Conservation (phyloP, 2,329 filamentous ascomycete genomes). For the Fragosphaeria purpurea region DNA sequence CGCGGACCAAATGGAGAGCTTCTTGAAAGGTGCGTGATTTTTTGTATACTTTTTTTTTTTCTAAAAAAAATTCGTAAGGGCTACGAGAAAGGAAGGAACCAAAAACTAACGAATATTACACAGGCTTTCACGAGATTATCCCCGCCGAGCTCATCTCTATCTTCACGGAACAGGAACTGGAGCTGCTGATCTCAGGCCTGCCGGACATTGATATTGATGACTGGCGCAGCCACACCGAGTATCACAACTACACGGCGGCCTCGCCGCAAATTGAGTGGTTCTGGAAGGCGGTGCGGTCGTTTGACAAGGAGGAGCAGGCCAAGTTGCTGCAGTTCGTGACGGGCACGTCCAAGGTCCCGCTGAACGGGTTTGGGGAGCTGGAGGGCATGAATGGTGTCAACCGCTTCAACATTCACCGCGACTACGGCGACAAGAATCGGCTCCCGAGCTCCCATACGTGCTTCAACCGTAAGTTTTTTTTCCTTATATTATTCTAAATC, state of each 20-base stretch:
- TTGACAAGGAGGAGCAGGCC: conserved; percentile 96
- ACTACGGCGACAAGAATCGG: conserved; percentile 93
- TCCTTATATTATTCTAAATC: neutral
- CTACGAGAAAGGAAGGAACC: no score
- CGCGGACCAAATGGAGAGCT: conserved; percentile 86
- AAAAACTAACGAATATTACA: neutral
- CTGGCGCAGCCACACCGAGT: conserved; percentile 98
- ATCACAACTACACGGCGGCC: conserved; percentile 91
- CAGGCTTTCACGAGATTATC: conserved; percentile 94
- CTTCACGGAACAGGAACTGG: conserved; percentile 96
- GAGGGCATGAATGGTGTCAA: conserved; percentile 99
- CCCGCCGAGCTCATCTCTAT: conserved; percentile 89
- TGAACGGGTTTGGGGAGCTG: conserved; percentile 97
- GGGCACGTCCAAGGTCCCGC: conserved; percentile 92
- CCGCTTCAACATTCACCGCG: conserved; percentile 96
- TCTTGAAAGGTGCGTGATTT: conserved; percentile 65
- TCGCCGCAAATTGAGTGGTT: conserved; percentile 99
- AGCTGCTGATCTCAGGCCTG: conserved; percentile 89
- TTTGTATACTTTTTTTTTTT: neutral
- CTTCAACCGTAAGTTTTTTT: conserved; percentile 80
- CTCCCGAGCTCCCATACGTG: conserved; percentile 95
- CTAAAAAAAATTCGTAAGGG: no score
- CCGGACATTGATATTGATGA: conserved; percentile 97
- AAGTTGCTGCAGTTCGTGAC: conserved; percentile 98
- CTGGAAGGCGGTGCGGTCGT: conserved; percentile 94